Percentiles rank a stretch among this genome's conserved stretches.
Conservation (phyloP, 1,284 basidiomycete genomes). For the Hymenochaete sp. region DNA sequence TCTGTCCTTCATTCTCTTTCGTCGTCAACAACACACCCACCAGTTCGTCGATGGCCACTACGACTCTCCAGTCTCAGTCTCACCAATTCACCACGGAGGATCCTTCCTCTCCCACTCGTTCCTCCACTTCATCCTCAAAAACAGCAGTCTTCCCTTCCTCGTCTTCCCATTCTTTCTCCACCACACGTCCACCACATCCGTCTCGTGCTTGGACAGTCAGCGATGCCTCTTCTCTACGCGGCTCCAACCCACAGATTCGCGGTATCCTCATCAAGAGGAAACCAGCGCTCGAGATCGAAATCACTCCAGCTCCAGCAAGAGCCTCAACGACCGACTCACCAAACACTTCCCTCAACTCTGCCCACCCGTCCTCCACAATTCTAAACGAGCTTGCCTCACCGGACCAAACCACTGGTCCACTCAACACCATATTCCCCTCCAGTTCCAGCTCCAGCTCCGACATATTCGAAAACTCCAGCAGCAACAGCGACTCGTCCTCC, state of each 20-base stretch:
- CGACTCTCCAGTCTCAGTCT: background rate
- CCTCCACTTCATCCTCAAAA: background rate
- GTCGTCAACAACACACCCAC: background rate
- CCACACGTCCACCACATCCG: background rate
- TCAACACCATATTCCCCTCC: constrained; percentile 3
- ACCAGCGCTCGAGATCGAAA: too few species aligned
- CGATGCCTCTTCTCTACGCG: too few species aligned
- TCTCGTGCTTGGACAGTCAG: background rate
- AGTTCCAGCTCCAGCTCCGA: background rate
- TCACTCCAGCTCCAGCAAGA: constrained; percentile 1
- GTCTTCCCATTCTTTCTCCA: background rate
- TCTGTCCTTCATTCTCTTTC: background rate
- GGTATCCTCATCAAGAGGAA: too few species aligned
- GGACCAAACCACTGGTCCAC: too few species aligned
- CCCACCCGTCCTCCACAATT: too few species aligned
- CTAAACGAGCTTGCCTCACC: too few species aligned
- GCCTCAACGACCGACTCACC: too few species aligned
- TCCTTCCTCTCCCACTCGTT: background rate
- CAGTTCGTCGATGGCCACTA: background rate
- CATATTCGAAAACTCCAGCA: background rate
- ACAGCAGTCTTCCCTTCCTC: background rate
- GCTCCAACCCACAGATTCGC: too few species aligned
- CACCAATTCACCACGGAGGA: background rate
- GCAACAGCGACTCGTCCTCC: background rate
- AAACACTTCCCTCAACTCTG: too few species aligned